Conservation (phyloP, 176 grass and related monocot genomes). For the Microstegium vimineum region DNA sequence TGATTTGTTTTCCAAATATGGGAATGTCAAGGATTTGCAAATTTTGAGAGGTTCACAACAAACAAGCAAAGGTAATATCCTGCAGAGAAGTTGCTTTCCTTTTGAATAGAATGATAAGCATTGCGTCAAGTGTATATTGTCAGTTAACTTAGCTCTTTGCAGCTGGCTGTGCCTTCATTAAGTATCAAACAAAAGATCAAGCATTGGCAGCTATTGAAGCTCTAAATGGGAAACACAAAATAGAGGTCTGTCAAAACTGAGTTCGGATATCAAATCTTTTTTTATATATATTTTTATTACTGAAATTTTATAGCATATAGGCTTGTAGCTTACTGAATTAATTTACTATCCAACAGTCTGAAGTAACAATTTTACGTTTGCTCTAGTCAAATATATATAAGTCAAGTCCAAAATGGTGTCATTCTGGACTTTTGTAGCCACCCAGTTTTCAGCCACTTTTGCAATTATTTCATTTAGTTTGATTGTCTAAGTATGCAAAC, state of each 20-base stretch:
- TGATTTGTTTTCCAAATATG: conserved; percentile 75
- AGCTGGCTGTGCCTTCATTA: conserved; percentile 97
- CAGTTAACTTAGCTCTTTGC: conserved; percentile 20
- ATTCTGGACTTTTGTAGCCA: neutral
- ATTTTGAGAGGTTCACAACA: conserved; percentile 95
- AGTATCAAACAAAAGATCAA: conserved; percentile 97
- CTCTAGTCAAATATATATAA: neutral
- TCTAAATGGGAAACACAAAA: conserved; percentile 57
- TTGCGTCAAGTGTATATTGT: conserved; percentile 1
- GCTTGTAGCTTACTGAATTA: neutral
- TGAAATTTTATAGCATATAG: neutral
- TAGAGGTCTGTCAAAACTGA: conserved; percentile 41
- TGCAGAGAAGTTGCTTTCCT: conserved; percentile 22
- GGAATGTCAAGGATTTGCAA: conserved; percentile 94
- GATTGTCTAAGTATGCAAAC: neutral
- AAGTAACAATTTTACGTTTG: neutral
- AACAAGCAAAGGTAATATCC: conserved; percentile 81
- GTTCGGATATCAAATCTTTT: neutral
- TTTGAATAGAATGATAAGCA: conserved; percentile 6
- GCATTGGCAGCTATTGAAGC: conserved; percentile 86
- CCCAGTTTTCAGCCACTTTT: neutral
- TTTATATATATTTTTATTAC: neutral
- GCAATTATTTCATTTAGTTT: conserved; percentile 10
- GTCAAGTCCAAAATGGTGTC: neutral
- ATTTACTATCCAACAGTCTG: neutral